Evolutionary conservation across 2,329 filamentous ascomycete species (phyloP).

Genomic region (Ambrosiella cleistominuta): DNA sequence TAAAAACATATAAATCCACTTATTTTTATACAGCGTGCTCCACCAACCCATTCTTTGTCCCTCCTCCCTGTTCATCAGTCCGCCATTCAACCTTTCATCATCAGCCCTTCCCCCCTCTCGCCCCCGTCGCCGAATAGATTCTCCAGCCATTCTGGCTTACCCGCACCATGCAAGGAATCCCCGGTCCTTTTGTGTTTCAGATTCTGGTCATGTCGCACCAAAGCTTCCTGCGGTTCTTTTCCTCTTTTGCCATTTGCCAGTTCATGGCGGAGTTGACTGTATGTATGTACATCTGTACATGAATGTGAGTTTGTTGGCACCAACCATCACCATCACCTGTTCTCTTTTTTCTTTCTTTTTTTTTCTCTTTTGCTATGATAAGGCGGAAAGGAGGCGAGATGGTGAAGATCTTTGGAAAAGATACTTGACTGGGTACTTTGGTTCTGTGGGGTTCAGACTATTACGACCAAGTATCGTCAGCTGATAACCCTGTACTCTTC

Average conservation of each 20-base stretch:
- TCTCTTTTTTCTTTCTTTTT: not conserved
- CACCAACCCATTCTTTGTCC: no score
- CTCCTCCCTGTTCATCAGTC: no score
- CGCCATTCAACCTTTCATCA: no score
- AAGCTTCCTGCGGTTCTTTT: constrained; percentile 1
- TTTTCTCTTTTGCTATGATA: not conserved
- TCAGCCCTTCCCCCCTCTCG: not conserved
- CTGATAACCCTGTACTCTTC: not conserved
- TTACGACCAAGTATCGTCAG: not conserved
- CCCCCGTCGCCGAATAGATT: not conserved
- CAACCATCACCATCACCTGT: not conserved
- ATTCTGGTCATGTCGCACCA: constrained; percentile 7
- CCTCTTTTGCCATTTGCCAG: not conserved
- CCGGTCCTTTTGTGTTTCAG: constrained; percentile 2
- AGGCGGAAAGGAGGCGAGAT: not conserved
- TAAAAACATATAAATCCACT: no score
- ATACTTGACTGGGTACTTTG: not conserved
- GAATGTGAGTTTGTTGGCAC: not conserved
- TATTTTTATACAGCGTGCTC: no score
- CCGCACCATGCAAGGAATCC: not conserved
- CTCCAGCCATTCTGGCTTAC: not conserved
- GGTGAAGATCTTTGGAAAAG: not conserved
- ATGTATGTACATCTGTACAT: not conserved
- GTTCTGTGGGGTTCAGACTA: not conserved
- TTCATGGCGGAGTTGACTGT: not conserved